Conservation (phyloP, 2,329 filamentous ascomycete species). For the Cucurbitaria berberidis region DNA sequence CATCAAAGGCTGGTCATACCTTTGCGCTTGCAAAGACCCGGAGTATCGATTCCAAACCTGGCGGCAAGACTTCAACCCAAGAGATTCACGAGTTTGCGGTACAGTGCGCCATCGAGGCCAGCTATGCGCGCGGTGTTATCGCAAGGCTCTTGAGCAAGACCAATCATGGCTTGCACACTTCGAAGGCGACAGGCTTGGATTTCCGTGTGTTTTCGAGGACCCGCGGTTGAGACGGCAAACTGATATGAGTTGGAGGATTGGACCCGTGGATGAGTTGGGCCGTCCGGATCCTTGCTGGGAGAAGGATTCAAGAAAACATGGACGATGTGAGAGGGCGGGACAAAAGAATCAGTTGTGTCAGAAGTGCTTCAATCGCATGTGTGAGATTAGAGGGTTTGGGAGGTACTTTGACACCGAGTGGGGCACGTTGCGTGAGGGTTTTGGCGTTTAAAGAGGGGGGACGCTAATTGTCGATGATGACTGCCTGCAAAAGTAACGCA, state of each 20-base stretch:
- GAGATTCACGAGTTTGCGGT: slow-evolving; percentile 24
- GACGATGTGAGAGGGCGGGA: slow-evolving; percentile 24
- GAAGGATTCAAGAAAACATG: slow-evolving; percentile 27
- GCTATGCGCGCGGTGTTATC: slow-evolving; percentile 29
- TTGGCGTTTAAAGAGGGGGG: slow-evolving; percentile 7
- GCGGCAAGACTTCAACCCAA: slow-evolving; percentile 29
- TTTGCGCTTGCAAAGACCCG: slow-evolving; percentile 33
- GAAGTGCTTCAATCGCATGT: slow-evolving; percentile 31
- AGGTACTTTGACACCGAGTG: slow-evolving; percentile 30
- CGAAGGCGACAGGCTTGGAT: slow-evolving; percentile 28
- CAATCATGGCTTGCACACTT: slow-evolving; percentile 29
- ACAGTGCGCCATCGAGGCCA: slow-evolving; percentile 29
- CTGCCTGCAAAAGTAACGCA: too few relatives aligned
- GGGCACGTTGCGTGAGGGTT: slow-evolving; percentile 20
- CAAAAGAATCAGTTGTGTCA: slow-evolving; percentile 29
- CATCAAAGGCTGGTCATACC: slow-evolving; percentile 25
- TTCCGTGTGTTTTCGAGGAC: slow-evolving; percentile 32
- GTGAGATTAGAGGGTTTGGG: slow-evolving; percentile 31
- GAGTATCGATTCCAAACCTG: slow-evolving; percentile 23
- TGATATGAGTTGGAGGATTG: slow-evolving; percentile 28
- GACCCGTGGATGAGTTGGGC: slow-evolving; percentile 24
- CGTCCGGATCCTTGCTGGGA: slow-evolving; percentile 29
- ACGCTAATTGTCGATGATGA: background rate
- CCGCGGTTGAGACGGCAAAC: slow-evolving; percentile 13
- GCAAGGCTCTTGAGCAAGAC: slow-evolving; percentile 24